A percentile compares a stretch with the other conserved stretches of the same genome.
phyloP scores from a whole-genome alignment of 495 filamentous ascomycete species.

The Antarctomyces pellizariae region DNA sequence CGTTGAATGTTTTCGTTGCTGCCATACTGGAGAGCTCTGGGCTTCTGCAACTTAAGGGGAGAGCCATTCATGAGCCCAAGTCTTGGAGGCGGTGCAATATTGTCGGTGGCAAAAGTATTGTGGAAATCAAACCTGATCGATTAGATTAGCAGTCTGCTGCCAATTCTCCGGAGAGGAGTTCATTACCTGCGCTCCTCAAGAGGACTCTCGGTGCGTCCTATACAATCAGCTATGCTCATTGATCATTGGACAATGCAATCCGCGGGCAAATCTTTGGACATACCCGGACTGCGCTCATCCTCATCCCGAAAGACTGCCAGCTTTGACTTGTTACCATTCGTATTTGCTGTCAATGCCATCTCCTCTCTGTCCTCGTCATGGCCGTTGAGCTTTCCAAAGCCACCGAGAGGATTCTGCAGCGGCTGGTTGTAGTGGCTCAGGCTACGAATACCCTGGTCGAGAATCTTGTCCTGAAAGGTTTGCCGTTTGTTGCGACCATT shows the following conservation, averaged over 20 bases:
- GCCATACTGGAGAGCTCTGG: constrained; percentile 2
- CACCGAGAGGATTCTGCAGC: constrained; percentile 5
- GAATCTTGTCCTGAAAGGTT: neutral
- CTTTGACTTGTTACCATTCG: constrained; percentile 5
- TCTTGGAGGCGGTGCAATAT: no score
- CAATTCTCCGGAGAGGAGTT: neutral
- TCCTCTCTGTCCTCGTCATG: constrained; percentile 7
- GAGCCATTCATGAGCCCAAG: constrained; percentile 1
- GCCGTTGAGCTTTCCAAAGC: constrained; percentile 2
- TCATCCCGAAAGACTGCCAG: constrained; percentile 15
- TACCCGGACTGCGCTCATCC: constrained; percentile 13
- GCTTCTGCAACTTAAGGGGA: constrained; percentile 6
- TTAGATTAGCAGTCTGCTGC: neutral
- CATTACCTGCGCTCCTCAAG: constrained; percentile 13
- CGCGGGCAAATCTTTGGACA: neutral
- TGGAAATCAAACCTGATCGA: constrained; percentile 7
- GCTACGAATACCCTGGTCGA: neutral
- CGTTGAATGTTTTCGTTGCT: constrained; percentile 6
- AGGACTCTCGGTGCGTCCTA: constrained; percentile 12
- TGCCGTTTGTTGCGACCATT: no score
- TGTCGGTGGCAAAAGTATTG: constrained; percentile 2
- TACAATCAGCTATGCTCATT: neutral
- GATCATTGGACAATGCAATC: no score
- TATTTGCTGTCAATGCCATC: constrained; percentile 8
- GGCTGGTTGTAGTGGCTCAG: constrained; percentile 1